These are phyloP conservation scores for Cadophora luteo-olivacea DNA, from an alignment of 2,329 filamentous ascomycete species.

Conservation along the genomic window DNA sequence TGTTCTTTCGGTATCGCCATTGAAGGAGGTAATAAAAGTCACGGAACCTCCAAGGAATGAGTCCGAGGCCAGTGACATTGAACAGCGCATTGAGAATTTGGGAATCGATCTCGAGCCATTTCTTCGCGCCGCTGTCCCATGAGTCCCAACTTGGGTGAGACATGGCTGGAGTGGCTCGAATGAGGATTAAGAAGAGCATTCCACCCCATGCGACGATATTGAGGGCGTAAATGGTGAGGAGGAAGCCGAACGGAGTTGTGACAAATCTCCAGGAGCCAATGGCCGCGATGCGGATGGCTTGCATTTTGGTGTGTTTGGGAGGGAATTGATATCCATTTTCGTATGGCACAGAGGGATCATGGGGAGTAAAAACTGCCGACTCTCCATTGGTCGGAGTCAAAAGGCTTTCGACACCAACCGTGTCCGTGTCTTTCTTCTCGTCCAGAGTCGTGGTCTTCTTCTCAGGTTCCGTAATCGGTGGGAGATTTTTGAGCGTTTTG, in stretches of 20 bases:
- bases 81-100: constrained; percentile 85
- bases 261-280: constrained; percentile 73
- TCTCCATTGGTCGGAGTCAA: constrained; percentile 24
- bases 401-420: constrained; percentile 18
- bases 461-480: constrained; percentile 14
- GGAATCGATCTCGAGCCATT: constrained; percentile 83
- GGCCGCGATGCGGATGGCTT: constrained; percentile 61
- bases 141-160: constrained; percentile 57
- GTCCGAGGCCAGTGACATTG: constrained; percentile 82
- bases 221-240: constrained; percentile 78
- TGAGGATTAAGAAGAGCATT: constrained; percentile 85
- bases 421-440: constrained; percentile 21
- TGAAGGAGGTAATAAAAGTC: constrained; percentile 75
- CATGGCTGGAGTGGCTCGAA: constrained; percentile 75
- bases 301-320: constrained; percentile 59
- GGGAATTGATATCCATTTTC: constrained; percentile 38
- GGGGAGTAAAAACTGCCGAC: constrained; percentile 21
- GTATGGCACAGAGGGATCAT: constrained; percentile 34
- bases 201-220: constrained; percentile 88
- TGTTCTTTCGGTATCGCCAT: constrained; percentile 31
- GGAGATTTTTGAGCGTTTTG: constrained; percentile 23
- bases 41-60: constrained; percentile 84
- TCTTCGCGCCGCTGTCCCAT: constrained; percentile 73
- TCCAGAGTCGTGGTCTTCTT: constrained; percentile 15
- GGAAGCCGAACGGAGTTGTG: constrained; percentile 74